Evolutionary conservation across 495 filamentous ascomycete genomes (phyloP), one percentile per base, ranked within the genome.

Genomic region (Neurospora cerealis): DNA sequence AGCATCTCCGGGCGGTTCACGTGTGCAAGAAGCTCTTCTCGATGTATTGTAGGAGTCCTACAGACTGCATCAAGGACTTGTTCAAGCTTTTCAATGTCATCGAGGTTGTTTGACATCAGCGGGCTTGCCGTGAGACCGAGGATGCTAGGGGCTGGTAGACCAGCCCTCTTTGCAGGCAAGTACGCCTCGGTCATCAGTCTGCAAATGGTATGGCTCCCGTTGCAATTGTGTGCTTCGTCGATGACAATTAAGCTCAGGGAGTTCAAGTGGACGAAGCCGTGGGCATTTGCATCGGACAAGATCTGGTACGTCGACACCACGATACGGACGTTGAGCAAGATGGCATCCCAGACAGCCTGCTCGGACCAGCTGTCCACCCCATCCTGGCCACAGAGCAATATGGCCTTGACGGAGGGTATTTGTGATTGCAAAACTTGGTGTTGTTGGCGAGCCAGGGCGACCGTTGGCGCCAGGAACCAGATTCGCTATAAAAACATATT

Each of bases 111-210:
- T 80, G 85, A 87, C 73, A 92, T 88, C 11, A 95, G 85, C 0
- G 95, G 95, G 76, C 93, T 96, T 0, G 95, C 95, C 24, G 93
- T 94, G 3, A 98, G 86, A 6, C 95, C 95, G 10, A 98, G 83
- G 71, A 98, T 94, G 15, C 84, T 82, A 0, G 96, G 95, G 10
- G 93, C 83, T 19, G 79, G 73, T 38, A 82, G 73, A 3, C 83
- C 78, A 2, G 76, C 76, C 19, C 78, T 74, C 34, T 80, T 79
- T 2, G 81, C 74, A 3, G 80, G 79, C 4, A 85, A 89, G 76
- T 98, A 98, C 75, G 91, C 91, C 70, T 90, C 83, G 32, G 83
- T 82, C 93, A 99, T 96, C 40, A 99, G 92, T 70, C 85, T 88
- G 73, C 92, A 91, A 11, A 90, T 89, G 1, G 95, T 85, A 78